Evolutionary conservation across 2,329 filamentous ascomycete genomes (phyloP).

Genomic region (Verticillium tricorpus): DNA sequence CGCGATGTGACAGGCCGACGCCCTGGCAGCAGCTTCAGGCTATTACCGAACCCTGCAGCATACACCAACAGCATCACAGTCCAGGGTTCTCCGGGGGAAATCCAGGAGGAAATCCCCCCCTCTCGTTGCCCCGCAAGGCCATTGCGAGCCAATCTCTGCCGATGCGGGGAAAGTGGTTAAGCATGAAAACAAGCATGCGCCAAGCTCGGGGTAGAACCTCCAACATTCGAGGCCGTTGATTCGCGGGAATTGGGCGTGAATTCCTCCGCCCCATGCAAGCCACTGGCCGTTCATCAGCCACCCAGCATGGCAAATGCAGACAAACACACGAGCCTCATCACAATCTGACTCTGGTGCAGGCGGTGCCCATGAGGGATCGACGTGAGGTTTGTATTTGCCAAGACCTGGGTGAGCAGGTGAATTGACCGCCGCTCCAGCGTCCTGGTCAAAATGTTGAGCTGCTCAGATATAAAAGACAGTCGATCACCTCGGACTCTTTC

Average conservation of each 20-base stretch:
- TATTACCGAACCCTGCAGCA: neutral
- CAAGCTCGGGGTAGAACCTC: conserved; percentile 5
- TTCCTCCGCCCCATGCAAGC: conserved; percentile 8
- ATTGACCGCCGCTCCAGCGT: neutral
- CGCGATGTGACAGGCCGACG: neutral
- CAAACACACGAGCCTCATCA: neutral
- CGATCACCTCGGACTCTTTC: neutral
- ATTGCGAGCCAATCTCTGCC: neutral
- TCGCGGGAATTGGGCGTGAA: conserved; percentile 5
- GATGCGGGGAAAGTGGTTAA: neutral
- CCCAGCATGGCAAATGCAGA: neutral
- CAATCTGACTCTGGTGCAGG: conserved; percentile 1
- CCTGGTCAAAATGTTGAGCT: neutral
- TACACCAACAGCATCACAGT: neutral
- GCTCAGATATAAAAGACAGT: neutral
- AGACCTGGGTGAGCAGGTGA: neutral
- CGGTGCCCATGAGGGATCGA: neutral
- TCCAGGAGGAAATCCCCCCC: conserved; percentile 4
- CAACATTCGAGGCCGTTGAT: conserved; percentile 4
- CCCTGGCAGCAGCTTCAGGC: neutral
- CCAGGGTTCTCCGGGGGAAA: neutral
- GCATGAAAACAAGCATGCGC: conserved; percentile 7
- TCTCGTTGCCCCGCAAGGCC: conserved; percentile 4
- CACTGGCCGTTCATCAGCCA: neutral
- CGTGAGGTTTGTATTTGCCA: neutral